Conservation (phyloP, 108 stramenopile species). For the Poteriospumella lacustris region DNA sequence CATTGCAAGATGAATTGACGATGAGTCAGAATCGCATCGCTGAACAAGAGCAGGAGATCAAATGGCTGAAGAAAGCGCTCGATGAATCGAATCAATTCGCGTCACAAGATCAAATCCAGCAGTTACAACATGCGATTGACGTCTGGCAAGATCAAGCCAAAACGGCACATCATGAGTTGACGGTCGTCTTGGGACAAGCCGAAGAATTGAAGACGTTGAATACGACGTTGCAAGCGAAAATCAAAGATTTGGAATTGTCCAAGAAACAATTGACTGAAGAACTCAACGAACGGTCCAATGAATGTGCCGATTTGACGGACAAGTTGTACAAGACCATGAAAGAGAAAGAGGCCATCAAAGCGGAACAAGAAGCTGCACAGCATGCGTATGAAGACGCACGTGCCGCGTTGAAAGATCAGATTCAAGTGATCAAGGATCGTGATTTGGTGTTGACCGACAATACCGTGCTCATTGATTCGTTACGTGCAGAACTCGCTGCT, state of each 20-base stretch:
- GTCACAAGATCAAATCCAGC: conserved; percentile 16
- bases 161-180: conserved; percentile 27
- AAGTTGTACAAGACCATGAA: background rate
- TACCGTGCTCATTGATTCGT: background rate
- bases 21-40: conserved; percentile 15
- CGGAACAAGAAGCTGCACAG: background rate
- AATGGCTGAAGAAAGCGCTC: conserved; percentile 24
- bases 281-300: background rate
- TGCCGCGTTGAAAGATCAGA: background rate
- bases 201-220: conserved; percentile 11
- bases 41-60: conserved; percentile 29
- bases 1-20: conserved; percentile 24
- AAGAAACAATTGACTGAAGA: background rate
- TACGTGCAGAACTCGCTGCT: background rate
- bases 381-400: background rate
- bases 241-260: background rate
- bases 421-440: background rate
- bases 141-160: conserved; percentile 37
- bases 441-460: background rate
- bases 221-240: background rate
- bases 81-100: conserved; percentile 18
- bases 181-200: background rate
- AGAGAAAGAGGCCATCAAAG: background rate
- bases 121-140: conserved; percentile 31
- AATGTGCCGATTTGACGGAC: background rate